Evolutionary conservation across 129 eudicot genomes (phyloP).

Genomic region (Saposhnikovia divaricata): DNA sequence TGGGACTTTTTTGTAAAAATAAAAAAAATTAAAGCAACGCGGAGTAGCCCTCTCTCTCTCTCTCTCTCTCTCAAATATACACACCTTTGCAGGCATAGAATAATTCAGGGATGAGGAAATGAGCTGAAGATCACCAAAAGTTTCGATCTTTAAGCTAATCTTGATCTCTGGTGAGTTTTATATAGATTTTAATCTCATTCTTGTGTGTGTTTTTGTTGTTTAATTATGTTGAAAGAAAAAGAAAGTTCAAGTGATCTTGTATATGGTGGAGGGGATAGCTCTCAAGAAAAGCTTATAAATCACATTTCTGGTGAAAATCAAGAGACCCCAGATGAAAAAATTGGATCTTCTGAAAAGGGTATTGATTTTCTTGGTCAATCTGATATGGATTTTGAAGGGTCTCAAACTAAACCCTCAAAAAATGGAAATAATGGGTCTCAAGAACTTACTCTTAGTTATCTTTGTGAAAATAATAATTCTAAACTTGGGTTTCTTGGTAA

Average conservation of each 20-base stretch:
- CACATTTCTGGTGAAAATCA: slow-evolving; percentile 27
- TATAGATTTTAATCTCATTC: background rate
- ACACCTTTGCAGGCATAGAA: background rate
- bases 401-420: slow-evolving; percentile 37
- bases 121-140: slow-evolving; percentile 13
- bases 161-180: slow-evolving; percentile 10
- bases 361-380: slow-evolving; percentile 39
- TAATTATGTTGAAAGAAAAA: slow-evolving; percentile 36
- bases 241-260: slow-evolving; percentile 26
- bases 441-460: slow-evolving; percentile 84
- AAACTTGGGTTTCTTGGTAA: slow-evolving; percentile 39
- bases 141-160: background rate
- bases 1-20: background rate
- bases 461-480: slow-evolving; percentile 57
- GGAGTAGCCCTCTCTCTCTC: background rate
- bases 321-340: slow-evolving; percentile 43
- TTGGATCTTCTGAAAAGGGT: slow-evolving; percentile 39
- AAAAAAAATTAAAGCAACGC: background rate
- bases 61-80: background rate
- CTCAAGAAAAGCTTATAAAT: slow-evolving; percentile 24
- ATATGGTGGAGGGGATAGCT: slow-evolving; percentile 24
- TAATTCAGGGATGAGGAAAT: background rate
- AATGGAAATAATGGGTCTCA: slow-evolving; percentile 50
- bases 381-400: slow-evolving; percentile 16
- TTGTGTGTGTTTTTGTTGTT: background rate